Base-by-base conservation (phyloP, 495 filamentous ascomycete species). In the Daldinia bambusicola region DNA sequence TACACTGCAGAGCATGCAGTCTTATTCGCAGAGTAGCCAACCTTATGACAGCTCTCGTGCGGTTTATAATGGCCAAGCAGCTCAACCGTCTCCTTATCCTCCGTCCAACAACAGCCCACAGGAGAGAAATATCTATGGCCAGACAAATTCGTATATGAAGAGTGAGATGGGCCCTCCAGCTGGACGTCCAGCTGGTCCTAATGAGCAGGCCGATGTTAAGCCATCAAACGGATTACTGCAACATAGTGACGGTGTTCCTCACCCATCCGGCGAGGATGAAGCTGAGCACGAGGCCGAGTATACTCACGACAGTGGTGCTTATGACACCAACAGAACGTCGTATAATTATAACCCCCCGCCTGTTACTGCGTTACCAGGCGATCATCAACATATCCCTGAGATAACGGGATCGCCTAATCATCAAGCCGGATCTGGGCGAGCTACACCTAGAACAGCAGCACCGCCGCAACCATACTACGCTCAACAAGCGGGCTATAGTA, bases 111-210 rank as follows among this genome's bases (percentile, higher is more conserved):
- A 88, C 57, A 83, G 85, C 6, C 86, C 89, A 31, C 89, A 89
- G 53, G 88, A 88, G n/a, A 89, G 95, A 80, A 83, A 87, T 51
- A 82, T 90, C 4, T 97, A 94, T 75, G 83, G 86, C 1, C 86
- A 88, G 48, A 75, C 84, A n/a, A 86, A 78, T 66, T 81, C 83
- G n/a, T 97, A 97, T 74, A 83, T 93, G 69, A 97, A 95, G 81
- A 92, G 81, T 72, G 94, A 97, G 57, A 98, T 98, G 94, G 94
- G 91, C 0, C 94, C 95, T 8, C 94, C 94, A 3, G 86, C 92
- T 7, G 87, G 83, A 56, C 84, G 91, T 51, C 82, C 86, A 6
- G 78, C 84, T 4, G 88, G 85, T 20, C 71, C 83, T 12, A 73
- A 64, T 10, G 92, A 95, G 55, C 82, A 88, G 50, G 72, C 80